A percentile compares a stretch with the other conserved stretches of the same genome.
Conservation (phyloP, 2,329 filamentous ascomycete species). For the Tolypocladium cylindrosporum region DNA sequence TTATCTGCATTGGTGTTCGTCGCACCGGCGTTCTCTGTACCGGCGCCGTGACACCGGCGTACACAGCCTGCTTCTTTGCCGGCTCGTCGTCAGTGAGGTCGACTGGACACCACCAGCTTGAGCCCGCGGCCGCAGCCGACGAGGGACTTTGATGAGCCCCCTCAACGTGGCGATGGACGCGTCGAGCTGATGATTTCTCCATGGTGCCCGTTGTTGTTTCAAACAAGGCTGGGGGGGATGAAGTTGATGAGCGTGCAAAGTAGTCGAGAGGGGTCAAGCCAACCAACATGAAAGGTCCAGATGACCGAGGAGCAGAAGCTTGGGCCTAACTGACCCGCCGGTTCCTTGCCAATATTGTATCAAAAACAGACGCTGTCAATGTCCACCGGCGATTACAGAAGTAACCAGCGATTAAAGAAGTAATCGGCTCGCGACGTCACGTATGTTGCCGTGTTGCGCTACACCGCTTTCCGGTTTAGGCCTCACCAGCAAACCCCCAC, state of each 20-base stretch:
- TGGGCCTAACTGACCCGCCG: too few species aligned
- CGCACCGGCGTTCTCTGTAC: not conserved
- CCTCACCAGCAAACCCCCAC: too few species aligned
- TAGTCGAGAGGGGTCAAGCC: too few species aligned
- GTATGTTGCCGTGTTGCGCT: not conserved
- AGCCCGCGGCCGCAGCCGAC: not conserved
- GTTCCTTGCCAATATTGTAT: not conserved
- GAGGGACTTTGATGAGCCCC: not conserved
- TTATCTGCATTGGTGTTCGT: not conserved
- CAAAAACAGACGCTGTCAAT: not conserved
- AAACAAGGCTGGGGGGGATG: not conserved
- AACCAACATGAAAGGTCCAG: too few species aligned
- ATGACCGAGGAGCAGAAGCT: too few species aligned
- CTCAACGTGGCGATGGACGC: not conserved
- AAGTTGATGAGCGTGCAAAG: not conserved
- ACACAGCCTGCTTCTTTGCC: not conserved
- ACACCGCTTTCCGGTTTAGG: not conserved
- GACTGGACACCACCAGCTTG: conserved; percentile 5
- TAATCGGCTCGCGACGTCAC: not conserved
- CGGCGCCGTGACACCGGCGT: not conserved
- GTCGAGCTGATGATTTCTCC: not conserved
- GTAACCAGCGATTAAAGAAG: not conserved
- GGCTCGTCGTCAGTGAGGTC: conserved; percentile 2
- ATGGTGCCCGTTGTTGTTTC: not conserved
- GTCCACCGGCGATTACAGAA: not conserved